Base-by-base conservation (phyloP, 768 basidiomycete genomes). In the Amyloporia xantha region DNA sequence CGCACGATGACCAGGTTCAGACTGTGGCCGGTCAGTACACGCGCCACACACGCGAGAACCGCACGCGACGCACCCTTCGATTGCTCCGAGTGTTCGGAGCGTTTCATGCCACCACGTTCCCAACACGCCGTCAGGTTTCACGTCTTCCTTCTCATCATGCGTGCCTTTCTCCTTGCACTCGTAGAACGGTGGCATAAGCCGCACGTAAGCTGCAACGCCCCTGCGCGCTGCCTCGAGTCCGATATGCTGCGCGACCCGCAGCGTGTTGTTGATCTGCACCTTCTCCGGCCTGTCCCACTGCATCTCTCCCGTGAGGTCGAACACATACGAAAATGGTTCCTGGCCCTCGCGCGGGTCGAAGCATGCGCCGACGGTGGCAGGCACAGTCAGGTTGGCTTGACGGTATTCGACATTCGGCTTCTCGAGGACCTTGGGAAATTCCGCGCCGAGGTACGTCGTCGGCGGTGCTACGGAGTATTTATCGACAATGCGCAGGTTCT, bases 21-120 rank as follows among this genome's bases (percentile, higher is more conserved):
- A 46, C 89, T 91, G 50, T 4, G 24, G 20, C 28, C 13, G 27
- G 23, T 50, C 26, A 53, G 41, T 40, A 33, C 37, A 10, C 21
- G 11, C n/a, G n/a, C n/a, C 12, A 19, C 26, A 45, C n/a, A 33
- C 3, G 19, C 19, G 20, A 39, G 38, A 21, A 39, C 20, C 27
- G 7, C 3, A 24, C n/a, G n/a, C 1, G 5, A 54, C 61, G 37
- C 58, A 90, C 89, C 79, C 77, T 53, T 80, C 71, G 48, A 91
- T 87, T 4, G 81, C 79, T 19, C 82, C 86, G 52, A 92, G 63
- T 62, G 78, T 78, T 27, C 90, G 77, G 21, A 87, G 69, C 1
- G 86, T 80, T 69, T 92, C 91, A 56, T 93, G 91, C 87, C 89
- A 92, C 91, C 91, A 93, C 15, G 71, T 79, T 15, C 91, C 90